phyloP scores from a whole-genome alignment of 83 land plant species.

The Thuja plicata region DNA sequence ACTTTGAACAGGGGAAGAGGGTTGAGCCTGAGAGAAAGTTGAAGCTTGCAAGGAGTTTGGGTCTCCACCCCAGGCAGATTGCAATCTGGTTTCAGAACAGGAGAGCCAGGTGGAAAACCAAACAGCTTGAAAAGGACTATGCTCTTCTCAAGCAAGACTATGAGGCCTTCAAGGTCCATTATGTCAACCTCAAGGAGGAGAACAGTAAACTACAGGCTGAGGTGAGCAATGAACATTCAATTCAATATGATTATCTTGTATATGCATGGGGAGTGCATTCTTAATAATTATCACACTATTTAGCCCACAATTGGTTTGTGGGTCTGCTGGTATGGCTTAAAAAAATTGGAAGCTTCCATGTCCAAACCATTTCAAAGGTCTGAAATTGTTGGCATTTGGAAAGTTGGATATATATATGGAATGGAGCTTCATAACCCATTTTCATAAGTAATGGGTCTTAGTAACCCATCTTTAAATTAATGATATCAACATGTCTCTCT shows the following conservation, averaged over 20 bases:
- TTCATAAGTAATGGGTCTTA: no score
- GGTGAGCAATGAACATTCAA: not conserved
- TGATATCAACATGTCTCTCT: no score
- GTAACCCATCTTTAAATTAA: no score
- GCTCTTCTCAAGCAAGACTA: constrained; percentile 3
- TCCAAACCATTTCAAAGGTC: no score
- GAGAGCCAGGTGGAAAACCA: constrained; percentile 15
- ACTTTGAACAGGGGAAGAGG: constrained; percentile 2
- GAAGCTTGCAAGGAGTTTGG: not conserved
- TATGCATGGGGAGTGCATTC: not conserved
- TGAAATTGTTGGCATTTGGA: no score
- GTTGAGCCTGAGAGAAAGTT: not conserved
- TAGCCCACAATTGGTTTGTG: not conserved
- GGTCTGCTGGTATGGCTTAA: not conserved
- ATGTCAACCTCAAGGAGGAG: not conserved
- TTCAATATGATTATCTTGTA: not conserved
- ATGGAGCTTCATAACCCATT: no score
- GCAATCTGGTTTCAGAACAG: constrained; percentile 13
- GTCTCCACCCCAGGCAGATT: constrained; percentile 10
- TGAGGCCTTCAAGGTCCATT: constrained; percentile 3
- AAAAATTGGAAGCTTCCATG: no score
- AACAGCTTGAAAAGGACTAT: constrained; percentile 6
- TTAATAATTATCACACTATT: not conserved
- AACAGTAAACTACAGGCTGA: constrained; percentile 1
- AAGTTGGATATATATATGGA: no score